Base-by-base conservation (phyloP, 1,284 basidiomycete genomes). In the Austroboletus niveus region DNA sequence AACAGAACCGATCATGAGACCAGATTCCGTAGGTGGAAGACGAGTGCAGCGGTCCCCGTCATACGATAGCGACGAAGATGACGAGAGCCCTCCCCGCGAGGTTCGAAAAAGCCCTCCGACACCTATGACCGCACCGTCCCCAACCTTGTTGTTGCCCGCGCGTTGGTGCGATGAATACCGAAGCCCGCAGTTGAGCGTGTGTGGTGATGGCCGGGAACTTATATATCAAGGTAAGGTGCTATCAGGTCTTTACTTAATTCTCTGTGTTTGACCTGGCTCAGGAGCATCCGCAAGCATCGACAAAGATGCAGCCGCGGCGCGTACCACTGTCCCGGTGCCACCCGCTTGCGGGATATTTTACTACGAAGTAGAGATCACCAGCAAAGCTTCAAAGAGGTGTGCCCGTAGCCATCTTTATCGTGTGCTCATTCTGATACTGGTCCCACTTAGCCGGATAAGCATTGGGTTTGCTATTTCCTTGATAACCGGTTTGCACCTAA, bases 291-390 rank as follows among this genome's bases (percentile, higher is more conserved):
- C 75, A 55, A 71, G 73, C 51, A 80, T 78, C n/a, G 88, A 92
- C 48, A 82, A 82, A 51, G 92, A 95, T 51, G 89, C 92, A 0
- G 88, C 89, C 24, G 79, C 92, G 32, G 87, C 91, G 8, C 80
- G 90, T 45, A 84, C 92, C 0, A 80, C 81, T 45, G 72, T 81
- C 56, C 80, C 86, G 3, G 86, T 95, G 43, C 94, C 94, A 2
- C 76, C 84, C 1, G 85, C 85, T 12, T 88, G 89, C 60, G 94
- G 92, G 15, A 84, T 96, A 44, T 93, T 91, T 66, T 98, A 96
- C 68, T 98, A 86, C 63, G 94, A 98, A 73, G 83, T 92, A 3
- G 82, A 89, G 60, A 84, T 97, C 41, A 67, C 66, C 3, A 66
- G 65, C 47, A 88, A 89, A 66, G 87, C 89, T n/a, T 74, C 79